A percentile compares a stretch with the other conserved stretches of the same genome.
Conservation (phyloP, 768 basidiomycete genomes). For the Termitomyces sp. region DNA sequence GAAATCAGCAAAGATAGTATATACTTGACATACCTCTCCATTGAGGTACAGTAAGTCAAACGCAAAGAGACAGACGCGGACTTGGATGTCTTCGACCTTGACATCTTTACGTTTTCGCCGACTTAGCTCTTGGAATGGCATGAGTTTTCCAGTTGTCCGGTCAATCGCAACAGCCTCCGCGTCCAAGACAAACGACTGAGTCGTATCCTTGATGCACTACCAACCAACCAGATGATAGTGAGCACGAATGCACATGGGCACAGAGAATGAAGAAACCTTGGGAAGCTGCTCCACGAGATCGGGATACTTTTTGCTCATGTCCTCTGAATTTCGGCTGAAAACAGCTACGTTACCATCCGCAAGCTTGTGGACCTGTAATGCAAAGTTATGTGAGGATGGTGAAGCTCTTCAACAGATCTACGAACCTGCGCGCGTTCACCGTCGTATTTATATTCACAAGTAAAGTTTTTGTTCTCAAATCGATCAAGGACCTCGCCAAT, state of each 20-base stretch:
- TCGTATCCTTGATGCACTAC: slow-evolving; percentile 82
- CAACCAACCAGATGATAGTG: slow-evolving; percentile 1
- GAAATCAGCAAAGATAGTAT: background rate
- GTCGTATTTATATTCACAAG: slow-evolving; percentile 99
- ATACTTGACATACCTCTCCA: slow-evolving; percentile 68
- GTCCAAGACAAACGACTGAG: slow-evolving; percentile 91
- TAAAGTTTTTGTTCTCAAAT: slow-evolving; percentile 93
- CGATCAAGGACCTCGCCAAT: slow-evolving; percentile 96
- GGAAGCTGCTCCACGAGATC: slow-evolving; percentile 95
- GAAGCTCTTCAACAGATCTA: background rate
- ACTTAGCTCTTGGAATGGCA: slow-evolving; percentile 98
- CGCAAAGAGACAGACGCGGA: slow-evolving; percentile 93
- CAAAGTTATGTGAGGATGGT: background rate
- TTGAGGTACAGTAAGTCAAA: slow-evolving; percentile 97
- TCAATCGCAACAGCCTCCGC: slow-evolving; percentile 98
- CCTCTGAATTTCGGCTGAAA: slow-evolving; percentile 96
- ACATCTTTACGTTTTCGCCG: slow-evolving; percentile 96
- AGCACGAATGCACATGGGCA: background rate
- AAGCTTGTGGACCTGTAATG: slow-evolving; percentile 73
- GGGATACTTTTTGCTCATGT: slow-evolving; percentile 99
- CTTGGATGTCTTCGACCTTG: slow-evolving; percentile 95
- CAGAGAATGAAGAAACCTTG: slow-evolving; percentile 43
- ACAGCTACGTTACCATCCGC: slow-evolving; percentile 83
- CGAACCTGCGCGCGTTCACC: slow-evolving; percentile 92
- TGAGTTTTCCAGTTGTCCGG: slow-evolving; percentile 72